A percentile compares a stretch with the other conserved stretches of the same genome.
Evolutionary conservation across 208 protist genomes (phyloP).

Genomic region (Angomonas deanei): DNA sequence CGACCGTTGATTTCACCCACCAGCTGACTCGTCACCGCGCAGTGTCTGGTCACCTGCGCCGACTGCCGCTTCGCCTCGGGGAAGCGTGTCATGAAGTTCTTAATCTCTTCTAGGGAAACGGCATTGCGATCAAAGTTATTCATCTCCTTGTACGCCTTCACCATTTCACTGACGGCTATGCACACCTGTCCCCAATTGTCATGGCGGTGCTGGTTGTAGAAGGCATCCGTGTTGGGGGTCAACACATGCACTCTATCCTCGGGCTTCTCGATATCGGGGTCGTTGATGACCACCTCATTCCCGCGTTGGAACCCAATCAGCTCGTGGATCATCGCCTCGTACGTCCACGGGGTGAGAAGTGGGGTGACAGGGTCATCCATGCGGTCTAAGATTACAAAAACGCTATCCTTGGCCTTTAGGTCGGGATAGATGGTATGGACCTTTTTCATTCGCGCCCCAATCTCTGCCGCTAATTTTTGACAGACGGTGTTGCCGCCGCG

Average conservation of each 20-base stretch:
- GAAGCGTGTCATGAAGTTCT: slow-evolving; percentile 85
- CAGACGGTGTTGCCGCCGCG: slow-evolving; percentile 48
- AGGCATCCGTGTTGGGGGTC: slow-evolving; percentile 89
- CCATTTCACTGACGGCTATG: slow-evolving; percentile 89
- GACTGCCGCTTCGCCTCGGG: slow-evolving; percentile 78
- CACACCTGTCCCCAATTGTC: slow-evolving; percentile 97
- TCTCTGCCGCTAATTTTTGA: slow-evolving; percentile 69
- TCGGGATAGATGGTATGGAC: slow-evolving; percentile 86
- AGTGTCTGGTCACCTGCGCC: slow-evolving; percentile 74
- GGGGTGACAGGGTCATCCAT: slow-evolving; percentile 96
- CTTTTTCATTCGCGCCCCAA: slow-evolving; percentile 70
- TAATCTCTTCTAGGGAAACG: slow-evolving; percentile 81
- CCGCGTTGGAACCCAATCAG: slow-evolving; percentile 94
- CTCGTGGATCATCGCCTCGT: slow-evolving; percentile 99
- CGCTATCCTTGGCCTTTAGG: slow-evolving; percentile 71
- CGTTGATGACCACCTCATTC: slow-evolving; percentile 79
- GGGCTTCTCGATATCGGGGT: slow-evolving; percentile 58
- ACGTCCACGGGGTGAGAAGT: slow-evolving; percentile 98
- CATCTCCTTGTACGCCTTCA: slow-evolving; percentile 93
- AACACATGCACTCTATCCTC: slow-evolving; percentile 76
- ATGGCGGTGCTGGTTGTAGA: slow-evolving; percentile 94
- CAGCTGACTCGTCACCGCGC: slow-evolving; percentile 69
- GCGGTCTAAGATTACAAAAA: slow-evolving; percentile 81
- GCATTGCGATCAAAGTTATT: slow-evolving; percentile 78
- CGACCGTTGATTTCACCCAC: slow-evolving; percentile 76